Evolutionary conservation across 495 filamentous ascomycete genomes (phyloP).

Genomic region (Lichina pygmaea): DNA sequence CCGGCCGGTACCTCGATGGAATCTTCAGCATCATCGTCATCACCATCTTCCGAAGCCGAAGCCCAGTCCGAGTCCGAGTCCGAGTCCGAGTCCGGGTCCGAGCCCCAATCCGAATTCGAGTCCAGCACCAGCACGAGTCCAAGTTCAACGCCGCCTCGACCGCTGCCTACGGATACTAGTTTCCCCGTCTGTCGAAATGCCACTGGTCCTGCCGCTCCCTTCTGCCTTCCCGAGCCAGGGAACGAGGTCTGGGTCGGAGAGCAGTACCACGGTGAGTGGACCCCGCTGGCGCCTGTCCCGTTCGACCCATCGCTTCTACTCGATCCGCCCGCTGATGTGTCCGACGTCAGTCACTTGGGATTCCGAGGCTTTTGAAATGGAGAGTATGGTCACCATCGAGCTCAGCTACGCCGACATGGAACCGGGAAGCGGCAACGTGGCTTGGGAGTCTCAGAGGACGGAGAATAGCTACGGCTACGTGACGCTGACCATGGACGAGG

Average conservation of each 20-base stretch:
- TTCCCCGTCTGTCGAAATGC: constrained; percentile 12
- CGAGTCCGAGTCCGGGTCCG: too few relatives aligned
- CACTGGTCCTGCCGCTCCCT: constrained; percentile 8
- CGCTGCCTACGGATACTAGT: constrained; percentile 4
- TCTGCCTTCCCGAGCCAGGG: constrained; percentile 15
- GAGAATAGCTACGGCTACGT: constrained; percentile 17
- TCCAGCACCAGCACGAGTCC: too few relatives aligned
- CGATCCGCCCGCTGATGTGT: too few relatives aligned
- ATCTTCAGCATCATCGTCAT: too few relatives aligned
- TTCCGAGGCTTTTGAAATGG: constrained; percentile 12
- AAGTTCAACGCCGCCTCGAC: too few relatives aligned
- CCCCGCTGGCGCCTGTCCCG: too few relatives aligned
- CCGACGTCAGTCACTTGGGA: constrained; percentile 15
- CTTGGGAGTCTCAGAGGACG: constrained; percentile 13
- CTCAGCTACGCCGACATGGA: constrained; percentile 11
- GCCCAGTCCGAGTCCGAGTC: too few relatives aligned
- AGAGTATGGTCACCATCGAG: constrained; percentile 16
- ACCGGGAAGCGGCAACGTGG: constrained; percentile 7
- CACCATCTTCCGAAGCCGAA: too few relatives aligned
- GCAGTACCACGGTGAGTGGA: constrained; percentile 12
- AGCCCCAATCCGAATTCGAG: too few relatives aligned
- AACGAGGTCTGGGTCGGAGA: constrained; percentile 14
- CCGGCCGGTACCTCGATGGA: too few relatives aligned
- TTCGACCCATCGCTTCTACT: too few relatives aligned
- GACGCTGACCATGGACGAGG: constrained; percentile 11